Conservation (phyloP, 306 rosid species). For the Nissolia schottii region DNA sequence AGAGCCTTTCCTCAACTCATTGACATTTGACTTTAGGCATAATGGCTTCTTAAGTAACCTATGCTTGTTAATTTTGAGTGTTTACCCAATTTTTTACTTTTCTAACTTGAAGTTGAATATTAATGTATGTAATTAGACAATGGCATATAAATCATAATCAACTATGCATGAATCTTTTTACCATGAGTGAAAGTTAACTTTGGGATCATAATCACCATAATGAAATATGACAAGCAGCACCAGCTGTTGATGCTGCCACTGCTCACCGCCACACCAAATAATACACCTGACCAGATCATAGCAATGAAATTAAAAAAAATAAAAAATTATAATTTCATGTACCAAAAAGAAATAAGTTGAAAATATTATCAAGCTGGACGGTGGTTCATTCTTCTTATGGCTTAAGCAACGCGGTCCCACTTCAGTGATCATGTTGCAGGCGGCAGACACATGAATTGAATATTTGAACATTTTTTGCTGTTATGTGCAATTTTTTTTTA, state of each 20-base stretch:
- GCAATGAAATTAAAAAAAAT: constrained; percentile 5
- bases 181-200: not conserved
- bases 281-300: constrained; percentile 23
- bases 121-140: not conserved
- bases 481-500: not conserved
- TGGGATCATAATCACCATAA: not conserved
- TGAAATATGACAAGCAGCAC: constrained; percentile 15
- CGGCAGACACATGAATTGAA: constrained; percentile 24
- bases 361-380: constrained; percentile 35
- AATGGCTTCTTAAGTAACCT: not conserved
- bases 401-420: constrained; percentile 48
- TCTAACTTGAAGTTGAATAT: not conserved
- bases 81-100: not conserved
- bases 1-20: constrained; percentile 11
- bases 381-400: constrained; percentile 43
- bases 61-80: not conserved
- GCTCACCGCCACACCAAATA: constrained; percentile 29
- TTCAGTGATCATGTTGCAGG: constrained; percentile 26
- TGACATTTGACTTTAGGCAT: constrained; percentile 25
- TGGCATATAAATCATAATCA: not conserved
- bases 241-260: constrained; percentile 23
- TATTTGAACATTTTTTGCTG: constrained; percentile 8
- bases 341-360: not conserved
- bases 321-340: not conserved
- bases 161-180: constrained; percentile 16